phyloP scores from a whole-genome alignment of 306 rosid genomes.

The Pyrus bretschneideri region DNA sequence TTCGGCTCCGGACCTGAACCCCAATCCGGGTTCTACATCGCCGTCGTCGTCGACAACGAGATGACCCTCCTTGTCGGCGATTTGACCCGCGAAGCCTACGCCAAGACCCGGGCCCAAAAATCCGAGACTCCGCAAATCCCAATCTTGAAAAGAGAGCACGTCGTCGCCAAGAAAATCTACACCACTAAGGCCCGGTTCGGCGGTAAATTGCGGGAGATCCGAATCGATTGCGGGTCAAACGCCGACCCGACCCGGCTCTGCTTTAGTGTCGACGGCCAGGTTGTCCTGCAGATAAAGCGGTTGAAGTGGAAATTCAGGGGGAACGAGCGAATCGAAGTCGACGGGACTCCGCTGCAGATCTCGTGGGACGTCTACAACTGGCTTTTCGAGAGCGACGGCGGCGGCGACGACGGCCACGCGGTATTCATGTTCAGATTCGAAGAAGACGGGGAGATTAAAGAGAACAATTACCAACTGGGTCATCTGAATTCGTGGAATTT shows the following conservation, averaged over 20 bases:
- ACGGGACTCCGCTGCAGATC: conserved; percentile 60
- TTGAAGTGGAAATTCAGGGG: conserved; percentile 88
- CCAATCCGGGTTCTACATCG: conserved; percentile 54
- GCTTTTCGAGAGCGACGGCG: conserved; percentile 50
- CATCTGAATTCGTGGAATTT: conserved; percentile 43
- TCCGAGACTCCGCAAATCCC: conserved; percentile 23
- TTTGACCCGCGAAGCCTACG: conserved; percentile 38
- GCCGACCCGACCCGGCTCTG: conserved; percentile 32
- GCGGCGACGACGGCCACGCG: conserved; percentile 47
- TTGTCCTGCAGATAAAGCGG: conserved; percentile 45
- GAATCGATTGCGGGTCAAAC: conserved; percentile 49
- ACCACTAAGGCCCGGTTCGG: conserved; percentile 56
- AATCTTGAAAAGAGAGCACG: conserved; percentile 64
- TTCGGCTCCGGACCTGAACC: conserved; percentile 75
- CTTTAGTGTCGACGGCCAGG: conserved; percentile 46
- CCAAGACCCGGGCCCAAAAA: conserved; percentile 39
- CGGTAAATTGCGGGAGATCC: conserved; percentile 49
- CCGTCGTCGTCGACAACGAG: conserved; percentile 54
- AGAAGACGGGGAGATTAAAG: conserved; percentile 28
- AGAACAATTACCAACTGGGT: conserved; percentile 8
- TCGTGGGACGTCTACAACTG: conserved; percentile 94
- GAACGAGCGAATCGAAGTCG: conserved; percentile 53
- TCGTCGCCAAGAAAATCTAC: conserved; percentile 51
- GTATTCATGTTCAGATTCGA: conserved; percentile 89
- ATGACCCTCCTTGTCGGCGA: conserved; percentile 70